Conservation (phyloP, 2,329 filamentous ascomycete species). For the Mollisiaceae sp. region DNA sequence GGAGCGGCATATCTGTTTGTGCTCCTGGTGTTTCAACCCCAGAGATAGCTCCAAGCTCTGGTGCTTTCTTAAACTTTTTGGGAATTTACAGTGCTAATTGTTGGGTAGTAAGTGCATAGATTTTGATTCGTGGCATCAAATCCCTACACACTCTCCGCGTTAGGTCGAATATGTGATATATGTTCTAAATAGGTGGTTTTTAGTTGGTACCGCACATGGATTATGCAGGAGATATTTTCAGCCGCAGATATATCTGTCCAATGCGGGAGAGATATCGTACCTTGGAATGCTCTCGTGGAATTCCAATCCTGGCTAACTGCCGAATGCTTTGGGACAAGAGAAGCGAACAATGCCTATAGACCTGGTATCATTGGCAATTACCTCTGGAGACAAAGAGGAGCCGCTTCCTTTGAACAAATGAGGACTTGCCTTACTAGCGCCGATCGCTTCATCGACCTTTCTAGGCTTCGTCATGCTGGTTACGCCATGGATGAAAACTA, state of each 20-base stretch:
- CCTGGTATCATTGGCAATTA: not conserved
- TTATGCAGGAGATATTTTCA: conserved; percentile 6
- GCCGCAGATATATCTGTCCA: not conserved
- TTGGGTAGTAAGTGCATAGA: not conserved
- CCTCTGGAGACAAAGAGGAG: not conserved
- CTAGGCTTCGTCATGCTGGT: not conserved
- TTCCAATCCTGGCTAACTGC: conserved; percentile 1
- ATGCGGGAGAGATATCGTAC: not conserved
- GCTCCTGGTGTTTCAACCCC: no score
- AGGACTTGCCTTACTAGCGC: not conserved
- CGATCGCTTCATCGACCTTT: conserved; percentile 4
- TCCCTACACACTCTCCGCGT: not conserved
- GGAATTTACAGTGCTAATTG: no score
- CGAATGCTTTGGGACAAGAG: not conserved
- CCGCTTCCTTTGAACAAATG: not conserved
- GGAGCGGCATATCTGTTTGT: no score
- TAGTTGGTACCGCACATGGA: conserved; percentile 12
- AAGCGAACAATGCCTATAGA: not conserved
- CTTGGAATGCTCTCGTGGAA: conserved; percentile 1
- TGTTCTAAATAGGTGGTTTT: not conserved
- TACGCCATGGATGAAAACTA: not conserved
- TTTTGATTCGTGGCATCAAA: not conserved
- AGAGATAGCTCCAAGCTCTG: no score
- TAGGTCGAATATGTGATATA: not conserved
- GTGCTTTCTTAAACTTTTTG: no score